Evolutionary conservation across 495 filamentous ascomycete species (phyloP), one percentile per base, ranked within the genome.

Genomic region (Letharia lupina): DNA sequence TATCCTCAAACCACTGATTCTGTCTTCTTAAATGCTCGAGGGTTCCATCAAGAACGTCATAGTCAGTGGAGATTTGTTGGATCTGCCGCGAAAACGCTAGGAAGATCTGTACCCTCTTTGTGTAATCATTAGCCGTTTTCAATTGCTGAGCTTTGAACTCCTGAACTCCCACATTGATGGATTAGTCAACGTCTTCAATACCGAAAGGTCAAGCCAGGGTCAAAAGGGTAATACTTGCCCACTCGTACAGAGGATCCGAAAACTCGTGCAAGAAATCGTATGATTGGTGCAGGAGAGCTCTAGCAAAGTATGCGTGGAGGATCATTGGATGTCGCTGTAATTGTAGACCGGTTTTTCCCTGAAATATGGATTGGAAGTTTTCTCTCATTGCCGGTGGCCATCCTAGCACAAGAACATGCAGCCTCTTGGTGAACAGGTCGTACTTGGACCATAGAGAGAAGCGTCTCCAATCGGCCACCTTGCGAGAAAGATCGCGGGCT

Each of bases 111-210:
- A 40, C 39, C 42, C 65, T 56, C 45, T 60, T 11, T 11, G 65
- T 67, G 44, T 67, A 67, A 64, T 67, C 65, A 18, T 64, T 60
- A 37, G 65, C 65, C 47, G 60, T 31, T 35, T 56, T 41, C 65
- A 67, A 60, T 40, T 65, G 54, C 16, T 61, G 59, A 20, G 60
- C 61, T 67, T 63, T 67, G 65, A 67, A 58, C 57, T 67, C 65
- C 65, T 67, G 40, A 6, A 63, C 4, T 52, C 18, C 39, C 39
- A 62, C 58, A 63, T 18, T 40, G 39, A 33, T 52, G 39, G 58
- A 40, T 66, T 63, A 62, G 44, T 28, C 18, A n/a, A 40, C 39
- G 28, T 54, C 44, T 5, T 23, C n/a, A 3, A 28, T 23, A 11
- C 23, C 15, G 44, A 47, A 9, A 31, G 8, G 9, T 56, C n/a